Evolutionary conservation across 768 basidiomycete species (phyloP), one percentile per base, ranked within the genome.

Genomic region (Mycena rosella): DNA sequence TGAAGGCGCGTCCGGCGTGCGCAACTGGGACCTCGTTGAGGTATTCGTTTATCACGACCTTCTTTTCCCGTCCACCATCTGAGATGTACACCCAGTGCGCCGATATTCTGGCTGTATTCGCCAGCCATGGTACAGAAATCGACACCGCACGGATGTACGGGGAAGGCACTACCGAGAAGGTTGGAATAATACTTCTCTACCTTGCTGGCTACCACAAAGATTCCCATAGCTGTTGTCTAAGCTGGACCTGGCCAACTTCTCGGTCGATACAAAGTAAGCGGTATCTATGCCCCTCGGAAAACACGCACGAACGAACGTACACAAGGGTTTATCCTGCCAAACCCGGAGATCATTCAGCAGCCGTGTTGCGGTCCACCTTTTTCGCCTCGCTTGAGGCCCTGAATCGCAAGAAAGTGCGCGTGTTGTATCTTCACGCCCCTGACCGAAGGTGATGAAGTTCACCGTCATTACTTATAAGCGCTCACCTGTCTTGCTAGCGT

Each of bases 121-220:
- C 83, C 51, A 69, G 71, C 17, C 74, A 82, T 49, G 85, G 84
- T 60, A 78, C 70, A 10, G 83, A 86, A 71, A 57, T 87, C 32
- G 86, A 88, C 63, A 86, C 86, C 2, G 84, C 86, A 5, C 78
- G 85, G 18, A 69, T 82, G 53, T 88, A 88, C 53, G 83, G 76
- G 11, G 79, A 80, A 29, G 85, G 85, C 6, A 85, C 86, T 1
- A 85, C 86, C 0, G 86, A 88, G 72, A 74, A 81, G 73, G 86
- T 84, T 42, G 22, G n/a, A n/a, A n/a, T n/a, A n/a, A 14, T 9
- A 2, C 27, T 10, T 13, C 55, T 52, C 17, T 4, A 17, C 20
- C 42, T 48, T 34, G 7, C 45, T 15, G 20, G 30, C 4, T n/a
- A 30, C 7, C 17, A 49, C 17, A 40, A 22, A 38, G 13, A 30